Conservation (phyloP, 768 basidiomycete species). For the Boletus barrowsii region DNA sequence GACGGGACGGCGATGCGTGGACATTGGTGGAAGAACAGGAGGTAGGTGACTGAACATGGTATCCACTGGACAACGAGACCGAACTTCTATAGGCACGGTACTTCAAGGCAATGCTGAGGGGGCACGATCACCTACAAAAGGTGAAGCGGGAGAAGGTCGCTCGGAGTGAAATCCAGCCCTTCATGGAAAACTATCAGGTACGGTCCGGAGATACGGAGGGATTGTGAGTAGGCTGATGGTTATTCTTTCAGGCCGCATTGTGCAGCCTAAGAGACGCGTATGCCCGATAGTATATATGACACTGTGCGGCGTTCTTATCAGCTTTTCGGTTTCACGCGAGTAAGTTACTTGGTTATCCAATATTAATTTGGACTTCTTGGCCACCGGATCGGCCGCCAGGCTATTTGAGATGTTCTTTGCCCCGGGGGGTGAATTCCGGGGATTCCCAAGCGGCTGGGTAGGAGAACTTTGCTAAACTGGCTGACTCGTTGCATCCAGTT, state of each 20-base stretch:
- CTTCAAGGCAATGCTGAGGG: slow-evolving; percentile 80
- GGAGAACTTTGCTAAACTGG: too few relatives aligned
- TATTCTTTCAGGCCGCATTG: slow-evolving; percentile 27
- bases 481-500: too few relatives aligned
- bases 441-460: too few relatives aligned
- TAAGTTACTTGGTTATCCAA: background rate
- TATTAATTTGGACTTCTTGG: too few relatives aligned
- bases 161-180: slow-evolving; percentile 55
- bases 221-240: slow-evolving; percentile 1
- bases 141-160: slow-evolving; percentile 67
- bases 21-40: slow-evolving; percentile 94
- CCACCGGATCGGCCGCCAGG: too few relatives aligned
- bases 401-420: too few relatives aligned
- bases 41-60: slow-evolving; percentile 36
- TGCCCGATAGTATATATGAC: slow-evolving; percentile 10
- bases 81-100: slow-evolving; percentile 61
- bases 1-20: slow-evolving; percentile 87
- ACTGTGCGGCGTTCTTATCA: background rate
- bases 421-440: too few relatives aligned
- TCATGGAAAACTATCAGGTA: slow-evolving; percentile 69
- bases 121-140: slow-evolving; percentile 63
- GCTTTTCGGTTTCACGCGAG: too few relatives aligned
- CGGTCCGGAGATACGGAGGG: slow-evolving; percentile 7
- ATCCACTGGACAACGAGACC: background rate
- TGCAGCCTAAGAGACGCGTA: slow-evolving; percentile 27